Base-by-base conservation (phyloP, 2,329 filamentous ascomycete genomes). In the Botrytis squamosa region DNA sequence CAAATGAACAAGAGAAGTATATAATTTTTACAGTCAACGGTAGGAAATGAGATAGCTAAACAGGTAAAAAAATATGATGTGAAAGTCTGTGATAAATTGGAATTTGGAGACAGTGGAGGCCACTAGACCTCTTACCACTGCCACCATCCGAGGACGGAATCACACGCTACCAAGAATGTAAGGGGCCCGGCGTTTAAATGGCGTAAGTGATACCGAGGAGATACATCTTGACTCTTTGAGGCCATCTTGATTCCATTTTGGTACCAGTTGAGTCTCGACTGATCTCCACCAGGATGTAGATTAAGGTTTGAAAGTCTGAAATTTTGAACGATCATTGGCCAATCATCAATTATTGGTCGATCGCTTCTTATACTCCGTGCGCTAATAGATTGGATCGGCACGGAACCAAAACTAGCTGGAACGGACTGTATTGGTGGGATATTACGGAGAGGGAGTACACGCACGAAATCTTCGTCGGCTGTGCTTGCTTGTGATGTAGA, bases 231-330 rank as follows among this genome's bases (percentile, higher is more conserved):
- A 29, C 52, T 57, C 12, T 57, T 33, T 57, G 52, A 57, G 14
- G n/a, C 52, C 52, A 29, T 29, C 52, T n/a, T 38, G 64, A 52
- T 18, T 42, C 25, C 49, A 57, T 57, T 42, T 57, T 33, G 22
- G 66, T 57, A 68, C 52, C 52, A 57, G 52, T 57, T 29, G 52
- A 29, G 52, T 57, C 52, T 57, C n/a, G 52, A 29, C n/a, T 42
- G 66, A 68, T 57, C 66, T 68, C 49, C 49, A 36, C 66, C 49
- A 57, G 49, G 66, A 57, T 68, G 10, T 33, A 40, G 55, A 57
- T 57, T 57, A 68, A 57, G 49, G 66, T 57, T 68, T 44, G 44
- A 25, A 66, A 49, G 12, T 57, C 25, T 57, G 52, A 18, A 18
- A 42, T 63, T 10, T 63, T 9, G 38, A 33, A 42, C 18, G n/a